A percentile compares a stretch with the other conserved stretches of the same genome.
These are phyloP conservation scores for Fusarium sublunatum DNA, from an alignment of 2,329 filamentous ascomycete species.

Conservation along the genomic window DNA sequence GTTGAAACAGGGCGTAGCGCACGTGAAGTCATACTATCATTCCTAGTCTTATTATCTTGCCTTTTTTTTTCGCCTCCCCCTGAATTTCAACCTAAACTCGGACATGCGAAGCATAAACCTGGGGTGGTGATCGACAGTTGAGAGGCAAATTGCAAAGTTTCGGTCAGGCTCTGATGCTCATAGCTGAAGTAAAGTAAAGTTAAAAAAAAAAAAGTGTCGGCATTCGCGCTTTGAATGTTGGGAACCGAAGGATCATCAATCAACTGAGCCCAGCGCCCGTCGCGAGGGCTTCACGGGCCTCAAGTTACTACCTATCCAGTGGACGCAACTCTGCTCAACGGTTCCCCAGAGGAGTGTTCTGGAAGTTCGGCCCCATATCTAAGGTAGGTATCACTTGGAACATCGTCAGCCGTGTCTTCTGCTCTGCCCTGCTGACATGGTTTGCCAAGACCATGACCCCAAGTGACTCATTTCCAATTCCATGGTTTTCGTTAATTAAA, in stretches of 20 bases:
- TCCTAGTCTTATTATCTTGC: conserved; percentile 12
- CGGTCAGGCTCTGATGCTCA: not conserved
- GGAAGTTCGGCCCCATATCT: conserved; percentile 29
- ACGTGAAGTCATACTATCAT: conserved; percentile 34
- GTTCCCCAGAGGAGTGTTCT: conserved; percentile 9
- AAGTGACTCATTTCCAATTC: conserved; percentile 30
- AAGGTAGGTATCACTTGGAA: conserved; percentile 4
- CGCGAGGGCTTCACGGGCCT: conserved; percentile 11
- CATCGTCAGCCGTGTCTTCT: not conserved
- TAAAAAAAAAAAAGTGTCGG: not conserved
- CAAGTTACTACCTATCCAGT: not conserved
- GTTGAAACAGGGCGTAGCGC: conserved; percentile 25
- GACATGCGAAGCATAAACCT: not conserved
- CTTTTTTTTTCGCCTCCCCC: conserved; percentile 36
- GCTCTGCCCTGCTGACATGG: not conserved
- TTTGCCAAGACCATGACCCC: conserved; percentile 23
- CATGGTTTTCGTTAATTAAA: conserved; percentile 25
- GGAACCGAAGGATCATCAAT: conserved; percentile 4
- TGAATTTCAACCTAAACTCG: conserved; percentile 11
- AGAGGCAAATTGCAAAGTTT: conserved; percentile 16
- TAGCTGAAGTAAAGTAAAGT: not conserved
- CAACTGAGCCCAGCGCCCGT: conserved; percentile 7
- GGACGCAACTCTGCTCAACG: conserved; percentile 1
- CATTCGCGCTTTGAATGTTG: not conserved
- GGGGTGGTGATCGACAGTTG: not conserved